Conservation (phyloP, 306 rosid species). For the Cucumis melo region DNA sequence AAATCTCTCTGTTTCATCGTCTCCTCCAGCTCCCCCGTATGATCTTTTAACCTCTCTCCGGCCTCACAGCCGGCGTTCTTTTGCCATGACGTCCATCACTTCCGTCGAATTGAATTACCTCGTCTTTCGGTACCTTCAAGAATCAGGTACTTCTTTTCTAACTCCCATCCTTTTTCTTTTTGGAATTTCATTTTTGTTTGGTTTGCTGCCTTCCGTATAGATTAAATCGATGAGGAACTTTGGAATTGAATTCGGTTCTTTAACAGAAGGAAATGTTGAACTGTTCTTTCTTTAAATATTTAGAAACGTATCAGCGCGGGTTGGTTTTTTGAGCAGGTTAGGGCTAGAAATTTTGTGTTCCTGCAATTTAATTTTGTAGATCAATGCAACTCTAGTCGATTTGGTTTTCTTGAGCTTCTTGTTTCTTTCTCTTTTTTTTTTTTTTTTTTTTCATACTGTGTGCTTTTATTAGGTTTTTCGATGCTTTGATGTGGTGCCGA, state of each 20-base stretch:
- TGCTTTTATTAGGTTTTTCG: not conserved
- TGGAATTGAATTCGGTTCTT: not conserved
- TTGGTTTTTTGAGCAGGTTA: not conserved
- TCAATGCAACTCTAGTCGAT: not conserved
- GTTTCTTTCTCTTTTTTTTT: not conserved
- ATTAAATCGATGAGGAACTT: not conserved
- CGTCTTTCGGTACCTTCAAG: conserved; percentile 83
- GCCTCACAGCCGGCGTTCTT: conserved; percentile 23
- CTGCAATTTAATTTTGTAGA: not conserved
- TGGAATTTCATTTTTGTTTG: not conserved
- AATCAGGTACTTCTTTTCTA: conserved; percentile 46
- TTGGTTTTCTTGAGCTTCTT: not conserved
- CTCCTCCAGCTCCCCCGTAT: conserved; percentile 6
- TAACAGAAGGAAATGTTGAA: not conserved
- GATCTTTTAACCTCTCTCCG: conserved; percentile 19
- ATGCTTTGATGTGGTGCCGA: not conserved
- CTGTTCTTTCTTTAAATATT: not conserved
- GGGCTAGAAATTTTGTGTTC: not conserved
- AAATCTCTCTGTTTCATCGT: not conserved
- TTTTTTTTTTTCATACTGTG: not conserved
- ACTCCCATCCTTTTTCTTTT: not conserved
- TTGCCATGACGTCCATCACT: conserved; percentile 49
- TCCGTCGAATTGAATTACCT: conserved; percentile 81
- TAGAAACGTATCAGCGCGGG: not conserved
- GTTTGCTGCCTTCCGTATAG: not conserved